phyloP scores from a whole-genome alignment of 441 rosid species.

The Adansonia rubrostipa region DNA sequence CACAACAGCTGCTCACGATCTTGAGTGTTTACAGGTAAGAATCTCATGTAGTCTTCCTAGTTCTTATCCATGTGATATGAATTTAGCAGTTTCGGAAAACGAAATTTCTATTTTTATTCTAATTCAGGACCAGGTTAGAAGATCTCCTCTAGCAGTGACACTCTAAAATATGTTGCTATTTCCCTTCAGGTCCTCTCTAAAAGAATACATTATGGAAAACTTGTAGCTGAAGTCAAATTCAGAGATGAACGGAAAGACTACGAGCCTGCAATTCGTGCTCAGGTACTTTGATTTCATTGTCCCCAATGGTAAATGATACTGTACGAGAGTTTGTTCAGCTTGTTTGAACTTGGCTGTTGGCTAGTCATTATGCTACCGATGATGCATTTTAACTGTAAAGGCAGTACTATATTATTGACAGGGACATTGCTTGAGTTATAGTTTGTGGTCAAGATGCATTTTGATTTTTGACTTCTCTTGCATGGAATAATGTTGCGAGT shows the following conservation, averaged over 20 bases:
- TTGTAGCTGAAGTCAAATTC: conserved; percentile 89
- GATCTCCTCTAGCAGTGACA: not conserved
- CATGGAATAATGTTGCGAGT: conserved; percentile 12
- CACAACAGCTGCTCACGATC: conserved; percentile 65
- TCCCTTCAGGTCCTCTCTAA: conserved; percentile 72
- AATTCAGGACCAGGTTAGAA: not conserved
- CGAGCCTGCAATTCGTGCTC: conserved; percentile 65
- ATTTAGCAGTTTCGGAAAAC: not conserved
- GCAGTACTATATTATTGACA: not conserved
- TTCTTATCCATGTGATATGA: not conserved
- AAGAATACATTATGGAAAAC: conserved; percentile 87
- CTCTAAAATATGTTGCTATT: not conserved
- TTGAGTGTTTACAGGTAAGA: conserved; percentile 72
- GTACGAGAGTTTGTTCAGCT: not conserved
- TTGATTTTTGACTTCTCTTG: not conserved
- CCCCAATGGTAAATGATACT: not conserved
- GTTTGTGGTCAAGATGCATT: not conserved
- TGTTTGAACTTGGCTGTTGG: not conserved
- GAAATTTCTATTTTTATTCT: not conserved
- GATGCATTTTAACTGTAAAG: not conserved
- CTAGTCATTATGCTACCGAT: not conserved
- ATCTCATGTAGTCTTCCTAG: not conserved
- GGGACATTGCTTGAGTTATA: too few relatives aligned
- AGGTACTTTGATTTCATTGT: conserved; percentile 46
- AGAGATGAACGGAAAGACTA: conserved; percentile 67